Conservation (phyloP, 805 yeast species). For the Ogataea methylovora region DNA sequence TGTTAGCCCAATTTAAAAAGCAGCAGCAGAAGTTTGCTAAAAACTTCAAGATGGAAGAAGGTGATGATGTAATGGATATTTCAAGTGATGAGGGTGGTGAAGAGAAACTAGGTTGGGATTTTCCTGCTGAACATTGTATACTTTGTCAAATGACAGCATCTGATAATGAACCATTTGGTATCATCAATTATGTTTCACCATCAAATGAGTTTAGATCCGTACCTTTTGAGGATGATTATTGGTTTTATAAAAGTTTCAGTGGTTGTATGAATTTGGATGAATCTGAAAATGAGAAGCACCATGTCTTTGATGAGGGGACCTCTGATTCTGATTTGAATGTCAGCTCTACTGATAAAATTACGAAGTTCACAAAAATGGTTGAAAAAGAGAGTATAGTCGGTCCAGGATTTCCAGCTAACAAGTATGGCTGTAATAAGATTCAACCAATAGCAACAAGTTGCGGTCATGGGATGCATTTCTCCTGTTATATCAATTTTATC, state of each 20-base stretch:
- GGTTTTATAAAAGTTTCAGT: slow-evolving; percentile 59
- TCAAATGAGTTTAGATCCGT: slow-evolving; percentile 55
- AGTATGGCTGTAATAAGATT: slow-evolving; percentile 28
- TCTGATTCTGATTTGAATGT: too few relatives aligned
- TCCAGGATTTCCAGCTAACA: slow-evolving; percentile 54
- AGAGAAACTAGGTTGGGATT: slow-evolving; percentile 46
- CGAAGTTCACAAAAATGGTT: slow-evolving; percentile 26
- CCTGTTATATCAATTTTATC: slow-evolving; percentile 63
- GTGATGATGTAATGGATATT: slow-evolving; percentile 28
- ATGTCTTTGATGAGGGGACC: too few relatives aligned
- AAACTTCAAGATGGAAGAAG: slow-evolving; percentile 29
- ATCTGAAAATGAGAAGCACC: slow-evolving; percentile 3
- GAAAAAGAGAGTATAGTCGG: slow-evolving; percentile 46
- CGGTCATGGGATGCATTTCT: slow-evolving; percentile 89
- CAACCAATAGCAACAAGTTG: slow-evolving; percentile 63
- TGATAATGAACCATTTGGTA: slow-evolving; percentile 64
- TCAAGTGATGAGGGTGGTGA: slow-evolving; percentile 34
- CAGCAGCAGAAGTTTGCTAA: slow-evolving; percentile 75
- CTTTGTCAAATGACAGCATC: slow-evolving; percentile 69
- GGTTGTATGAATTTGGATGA: slow-evolving; percentile 36
- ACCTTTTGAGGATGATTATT: slow-evolving; percentile 56
- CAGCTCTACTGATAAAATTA: slow-evolving; percentile 21
- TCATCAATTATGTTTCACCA: slow-evolving; percentile 54
- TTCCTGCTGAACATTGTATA: slow-evolving; percentile 70
- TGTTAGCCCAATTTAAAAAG: slow-evolving; percentile 70